Evolutionary conservation across 768 basidiomycete genomes (phyloP), one percentile per base, ranked within the genome.

Genomic region (Lactarius deliciosus): DNA sequence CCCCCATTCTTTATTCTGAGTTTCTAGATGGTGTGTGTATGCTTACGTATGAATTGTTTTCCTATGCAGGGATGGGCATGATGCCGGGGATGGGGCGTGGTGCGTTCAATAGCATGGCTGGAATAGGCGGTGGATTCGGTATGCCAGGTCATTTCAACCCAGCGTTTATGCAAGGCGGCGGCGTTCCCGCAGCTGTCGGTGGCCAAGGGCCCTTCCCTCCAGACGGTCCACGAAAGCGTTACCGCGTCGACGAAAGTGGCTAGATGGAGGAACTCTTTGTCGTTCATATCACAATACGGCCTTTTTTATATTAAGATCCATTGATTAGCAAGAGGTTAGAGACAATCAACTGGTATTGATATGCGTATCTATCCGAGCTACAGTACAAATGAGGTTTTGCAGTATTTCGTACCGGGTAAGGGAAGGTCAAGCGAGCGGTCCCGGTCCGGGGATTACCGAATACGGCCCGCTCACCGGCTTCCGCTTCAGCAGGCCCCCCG

Each of bases 71-170:
- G 75, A 82, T 82, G 81, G 84, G 83, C 72, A 83, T 82, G 80
- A 81, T 84, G 79, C 66, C 66, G 5, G 66, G 66, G 34, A 68
- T 68, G 66, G 66, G 66, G 34, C 66, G 66, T 56, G 66, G 66
- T 68, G 62, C 66, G 16, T 68, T 68, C 66, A 68, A 64, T 38
- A 20, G 58, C 22, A 64, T 68, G 66, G 54, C 57, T 13, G 70
- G 68, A 53, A 67, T 71, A 63, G 65, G 68, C 22, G 82, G 84
- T 60, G 82, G 81, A 55, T 82, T 80, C 67, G 79, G 77, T 69
- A 77, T 79, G 56, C 81, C 81, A 72, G 88, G 88, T 18, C 88
- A 91, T 77, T 86, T 88, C 79, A 90, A 90, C 74, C 88, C 89
- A 3, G 86, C 88, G 25, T 91, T 91, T 74, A 85, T 88, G 80